Percentiles rank a stretch among this genome's conserved stretches.
Evolutionary conservation across 2,329 filamentous ascomycete genomes (phyloP).

Genomic region (Cladosporium halotolerans): DNA sequence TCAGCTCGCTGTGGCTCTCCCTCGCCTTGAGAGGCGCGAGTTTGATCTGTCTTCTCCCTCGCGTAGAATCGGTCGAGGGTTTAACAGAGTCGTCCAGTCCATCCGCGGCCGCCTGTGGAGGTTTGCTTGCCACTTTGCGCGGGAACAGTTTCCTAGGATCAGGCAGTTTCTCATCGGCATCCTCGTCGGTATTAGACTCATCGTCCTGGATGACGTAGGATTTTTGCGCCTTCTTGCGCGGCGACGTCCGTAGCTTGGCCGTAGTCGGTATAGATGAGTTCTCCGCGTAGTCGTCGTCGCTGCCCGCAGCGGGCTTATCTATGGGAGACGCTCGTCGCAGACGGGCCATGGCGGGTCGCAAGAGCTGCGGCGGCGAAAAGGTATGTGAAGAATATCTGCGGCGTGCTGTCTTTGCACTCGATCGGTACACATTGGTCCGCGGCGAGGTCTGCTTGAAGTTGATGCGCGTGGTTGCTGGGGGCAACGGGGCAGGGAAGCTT

Average conservation of each 20-base stretch:
- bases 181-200: background rate
- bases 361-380: too few relatives aligned
- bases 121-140: too few relatives aligned
- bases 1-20: conserved; percentile 7
- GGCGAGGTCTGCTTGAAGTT: too few relatives aligned
- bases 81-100: background rate
- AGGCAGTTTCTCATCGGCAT: background rate
- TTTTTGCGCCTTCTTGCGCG: conserved; percentile 3
- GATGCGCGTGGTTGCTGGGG: too few relatives aligned
- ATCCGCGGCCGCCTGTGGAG: too few relatives aligned
- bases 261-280: conserved; percentile 2
- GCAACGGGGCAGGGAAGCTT: too few relatives aligned
- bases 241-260: conserved; percentile 10
- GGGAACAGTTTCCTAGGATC: too few relatives aligned
- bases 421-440: too few relatives aligned
- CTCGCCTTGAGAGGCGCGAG: conserved; percentile 15
- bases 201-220: background rate
- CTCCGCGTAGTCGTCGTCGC: background rate
- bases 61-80: background rate
- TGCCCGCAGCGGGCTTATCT: background rate
- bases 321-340: too few relatives aligned
- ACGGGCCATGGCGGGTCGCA: too few relatives aligned
- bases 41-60: conserved; percentile 13
- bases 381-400: too few relatives aligned
- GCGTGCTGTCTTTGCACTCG: too few relatives aligned